Base-by-base conservation (phyloP, 1,284 basidiomycete species). In the Mycena citricolor region DNA sequence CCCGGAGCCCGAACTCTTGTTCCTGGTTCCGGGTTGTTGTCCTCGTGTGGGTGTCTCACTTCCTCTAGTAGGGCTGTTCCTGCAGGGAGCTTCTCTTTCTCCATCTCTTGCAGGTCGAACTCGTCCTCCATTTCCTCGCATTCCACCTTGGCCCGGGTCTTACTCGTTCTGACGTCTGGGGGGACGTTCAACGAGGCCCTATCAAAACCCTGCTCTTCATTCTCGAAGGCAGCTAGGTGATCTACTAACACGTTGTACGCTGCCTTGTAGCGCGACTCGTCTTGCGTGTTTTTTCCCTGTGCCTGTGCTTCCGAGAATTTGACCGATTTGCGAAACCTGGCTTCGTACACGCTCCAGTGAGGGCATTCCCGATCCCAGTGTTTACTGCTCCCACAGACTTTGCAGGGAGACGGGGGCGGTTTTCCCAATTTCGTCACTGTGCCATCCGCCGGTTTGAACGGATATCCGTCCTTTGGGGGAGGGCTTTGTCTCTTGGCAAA, bases 401-500 rank as follows among this genome's bases (percentile, higher is more conserved):
- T 16, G 13, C 31, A 32, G 14, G n/a, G 31, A 8, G 14, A n/a
- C 6, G 31, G 31, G 13, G 31, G 31, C 6, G 31, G 31, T 32
- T 32, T 32, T 19, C 22, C 12, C 4, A 29, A 8, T 12, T 45
- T 50, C 16, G 43, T 47, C 6, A 25, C 22, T 4, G 32, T 19
- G 19, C 31, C 11, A 33, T 56, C 41, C 2, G 36, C 22, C 20
- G 26, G 35, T 0, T 38, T 8, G 32, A 54, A 56, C 2, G 38
- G 30, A 17, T 52, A 54, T 13, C 52, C 51, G 3, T 29, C 44
- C 25, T 32, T 39, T 14, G 54, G 50, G 2, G 42, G 52, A 1
- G 42, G 33, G 8, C 49, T 2, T 25, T 45, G 44, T 12, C 39
- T 32, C 31, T n/a, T 19, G 14, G 31, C 31, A 6, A 32, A n/a